Evolutionary conservation across 495 filamentous ascomycete genomes (phyloP), one percentile per base, ranked within the genome.

Genomic region (Friedmanniomyces simplex): DNA sequence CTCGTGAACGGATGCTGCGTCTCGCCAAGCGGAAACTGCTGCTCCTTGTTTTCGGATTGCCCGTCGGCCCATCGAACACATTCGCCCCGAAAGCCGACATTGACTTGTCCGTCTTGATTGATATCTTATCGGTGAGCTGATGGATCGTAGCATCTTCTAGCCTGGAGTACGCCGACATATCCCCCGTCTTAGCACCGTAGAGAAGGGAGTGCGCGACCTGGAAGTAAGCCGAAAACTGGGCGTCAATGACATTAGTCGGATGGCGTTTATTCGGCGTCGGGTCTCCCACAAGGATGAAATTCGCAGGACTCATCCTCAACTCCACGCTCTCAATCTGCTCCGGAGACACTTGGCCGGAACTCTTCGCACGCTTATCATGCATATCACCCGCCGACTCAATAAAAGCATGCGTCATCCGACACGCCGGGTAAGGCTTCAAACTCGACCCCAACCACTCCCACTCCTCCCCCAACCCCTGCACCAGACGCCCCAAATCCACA

Each of bases 371-470:
- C 32, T n/a, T 21, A 7, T 5, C 32, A 26, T 50, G 30, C 12
- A 65, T 36, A 21, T 63, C 54, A 0, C 56, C 65, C 20, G 32
- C 50, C 49, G 61, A 36, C 48, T 67, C 65, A 28, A 67, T 67
- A 42, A 59, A 62, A 20, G 37, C 59, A 34, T 67, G 65, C 30
- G 65, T 67, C 62, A 65, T 65, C 1, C 65, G 62, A 34, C 65
- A 67, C 0, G 65, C 65, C 24, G 62, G 59, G 45, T 63, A 67
- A 14, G 65, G 65, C 42, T 67, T 67, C 46, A 67, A 52, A 20
- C 42, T 52, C 2, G 52, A 54, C 20, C 12, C 46, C 1, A 57
- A 45, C 42, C 43, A 67, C 20, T 34, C 32, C 65, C 65, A 67
- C 18, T 67, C 52, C 41, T 2, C 52, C 14, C 65, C 65, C 25